A percentile compares a stretch with the other conserved stretches of the same genome.
Conservation (phyloP, 2,329 filamentous ascomycete species). For the Trichoderma atrobrunneum region DNA sequence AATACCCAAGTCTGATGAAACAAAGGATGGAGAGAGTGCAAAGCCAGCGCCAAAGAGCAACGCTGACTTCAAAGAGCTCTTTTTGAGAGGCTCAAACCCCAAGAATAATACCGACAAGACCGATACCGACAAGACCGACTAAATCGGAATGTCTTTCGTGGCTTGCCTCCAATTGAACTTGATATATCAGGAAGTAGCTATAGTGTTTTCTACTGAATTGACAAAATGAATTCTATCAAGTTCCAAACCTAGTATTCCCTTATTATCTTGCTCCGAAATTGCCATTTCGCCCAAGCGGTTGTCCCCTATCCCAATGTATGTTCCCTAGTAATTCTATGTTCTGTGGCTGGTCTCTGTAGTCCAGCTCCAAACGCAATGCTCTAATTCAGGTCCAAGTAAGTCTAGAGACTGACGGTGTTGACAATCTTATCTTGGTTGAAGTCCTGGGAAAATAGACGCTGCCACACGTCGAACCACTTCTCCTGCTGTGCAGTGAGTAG, state of each 20-base stretch:
- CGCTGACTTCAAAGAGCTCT: slow-evolving; percentile 57
- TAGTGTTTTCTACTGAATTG: not conserved
- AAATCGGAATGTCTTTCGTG: not conserved
- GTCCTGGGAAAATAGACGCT: slow-evolving; percentile 63
- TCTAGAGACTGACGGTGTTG: not conserved
- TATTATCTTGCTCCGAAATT: not conserved
- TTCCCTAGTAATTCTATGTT: not conserved
- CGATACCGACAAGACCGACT: slow-evolving; percentile 1
- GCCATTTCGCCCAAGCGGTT: not conserved
- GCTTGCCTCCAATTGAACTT: not conserved
- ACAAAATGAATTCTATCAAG: not conserved
- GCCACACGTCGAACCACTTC: slow-evolving; percentile 73
- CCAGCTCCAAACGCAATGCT: not conserved
- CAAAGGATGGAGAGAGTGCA: slow-evolving; percentile 12
- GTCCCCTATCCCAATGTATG: slow-evolving; percentile 8
- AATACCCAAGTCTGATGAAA: slow-evolving; percentile 23
- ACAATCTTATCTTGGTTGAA: slow-evolving; percentile 32
- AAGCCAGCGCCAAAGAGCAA: slow-evolving; percentile 48
- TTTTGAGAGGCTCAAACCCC: slow-evolving; percentile 32
- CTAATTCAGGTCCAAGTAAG: not conserved
- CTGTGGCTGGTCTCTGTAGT: not conserved
- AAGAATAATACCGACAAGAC: slow-evolving; percentile 18
- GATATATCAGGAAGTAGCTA: not conserved
- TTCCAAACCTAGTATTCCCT: not conserved
- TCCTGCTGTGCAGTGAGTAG: slow-evolving; percentile 63